These are phyloP conservation scores for Nothophaeocryptopus gaeumannii DNA, from an alignment of 2,329 filamentous ascomycete species.

Conservation along the genomic window DNA sequence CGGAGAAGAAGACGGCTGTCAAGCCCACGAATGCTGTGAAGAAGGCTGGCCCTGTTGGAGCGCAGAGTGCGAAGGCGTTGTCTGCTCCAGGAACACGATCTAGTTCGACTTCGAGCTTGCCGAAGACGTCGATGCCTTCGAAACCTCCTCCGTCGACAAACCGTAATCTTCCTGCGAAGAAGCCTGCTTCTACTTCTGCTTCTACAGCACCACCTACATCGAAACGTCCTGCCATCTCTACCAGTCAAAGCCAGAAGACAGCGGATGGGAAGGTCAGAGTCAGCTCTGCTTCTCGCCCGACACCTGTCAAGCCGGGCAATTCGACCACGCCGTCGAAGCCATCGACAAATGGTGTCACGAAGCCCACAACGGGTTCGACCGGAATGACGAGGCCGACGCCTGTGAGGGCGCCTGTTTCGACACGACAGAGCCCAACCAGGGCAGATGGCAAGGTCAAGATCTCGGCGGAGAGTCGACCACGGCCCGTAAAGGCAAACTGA, in stretches of 20 bases:
- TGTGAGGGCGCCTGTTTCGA: conserved; percentile 9
- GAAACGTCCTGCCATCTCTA: conserved; percentile 11
- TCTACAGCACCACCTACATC: not conserved
- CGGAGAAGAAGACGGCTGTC: conserved; percentile 27
- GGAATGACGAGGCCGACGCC: conserved; percentile 12
- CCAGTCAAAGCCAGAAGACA: conserved; percentile 15
- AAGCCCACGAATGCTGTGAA: conserved; percentile 16
- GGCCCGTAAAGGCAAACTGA: conserved; percentile 11
- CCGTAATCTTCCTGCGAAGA: conserved; percentile 8
- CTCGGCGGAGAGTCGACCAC: conserved; percentile 21
- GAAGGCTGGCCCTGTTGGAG: not conserved
- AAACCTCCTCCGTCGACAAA: conserved; percentile 7
- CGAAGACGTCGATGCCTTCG: conserved; percentile 7
- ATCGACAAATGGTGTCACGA: conserved; percentile 1
- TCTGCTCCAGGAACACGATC: conserved; percentile 6
- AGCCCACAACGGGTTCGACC: conserved; percentile 6
- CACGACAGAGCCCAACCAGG: conserved; percentile 5
- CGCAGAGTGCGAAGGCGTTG: conserved; percentile 8
- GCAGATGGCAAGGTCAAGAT: conserved; percentile 24
- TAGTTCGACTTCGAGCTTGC: not conserved
- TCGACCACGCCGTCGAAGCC: conserved; percentile 3
- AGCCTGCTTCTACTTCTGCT: conserved; percentile 3
- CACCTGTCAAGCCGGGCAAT: conserved; percentile 6
- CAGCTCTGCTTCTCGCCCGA: conserved; percentile 11
- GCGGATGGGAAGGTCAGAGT: conserved; percentile 22